Base-by-base conservation (phyloP, 805 yeast species). In the Cyberlindnera americana region DNA sequence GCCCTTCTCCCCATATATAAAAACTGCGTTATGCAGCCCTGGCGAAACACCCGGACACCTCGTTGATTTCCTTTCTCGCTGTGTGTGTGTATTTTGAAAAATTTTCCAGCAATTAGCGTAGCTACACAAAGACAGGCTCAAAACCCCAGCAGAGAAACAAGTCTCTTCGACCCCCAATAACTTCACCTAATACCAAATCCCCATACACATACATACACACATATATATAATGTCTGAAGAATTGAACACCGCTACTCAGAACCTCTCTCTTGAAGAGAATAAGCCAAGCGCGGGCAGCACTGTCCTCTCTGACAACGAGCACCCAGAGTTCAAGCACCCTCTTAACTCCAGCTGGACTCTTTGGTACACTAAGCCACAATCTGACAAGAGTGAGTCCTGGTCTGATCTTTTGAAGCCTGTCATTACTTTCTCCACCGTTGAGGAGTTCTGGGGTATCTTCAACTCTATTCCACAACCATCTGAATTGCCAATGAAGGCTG, bases 381-480 rank as follows among this genome's bases (percentile, higher is more conserved):
- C 80, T 45, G 84, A 81, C 59, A 73, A 71, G 50, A 40, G 41
- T 6, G 95, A 88, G 67, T 79, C 87, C 56, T 91, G 98, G 98
- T 77, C 87, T 40, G 95, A 90, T 59, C 75, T 89, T 50, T 75
- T 93, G 59, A 89, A 89, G 70, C 95, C 96, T 42, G 95, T 93
- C 37, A 91, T 89, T 53, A 78, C 95, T 18, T 88, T 93, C 56
- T 76, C 81, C 40, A 80, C 96, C n/a, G 98, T 93, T 37, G 99
- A 93, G 71, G 97, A 91, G 65, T 93, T 93, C 71, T 93, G 99
- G 99, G 99, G 98, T 19, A 83, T 91, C 51, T 85, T 79, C 73
- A 90, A 93, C 66, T 84, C 95, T 30, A 82, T 93, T 54, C 98
- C 98, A 52, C 80, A 79, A 55, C 96, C 95, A 37, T 78, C 79